Evolutionary conservation across 805 yeast species (phyloP).

Genomic region (Candida quercuum): DNA sequence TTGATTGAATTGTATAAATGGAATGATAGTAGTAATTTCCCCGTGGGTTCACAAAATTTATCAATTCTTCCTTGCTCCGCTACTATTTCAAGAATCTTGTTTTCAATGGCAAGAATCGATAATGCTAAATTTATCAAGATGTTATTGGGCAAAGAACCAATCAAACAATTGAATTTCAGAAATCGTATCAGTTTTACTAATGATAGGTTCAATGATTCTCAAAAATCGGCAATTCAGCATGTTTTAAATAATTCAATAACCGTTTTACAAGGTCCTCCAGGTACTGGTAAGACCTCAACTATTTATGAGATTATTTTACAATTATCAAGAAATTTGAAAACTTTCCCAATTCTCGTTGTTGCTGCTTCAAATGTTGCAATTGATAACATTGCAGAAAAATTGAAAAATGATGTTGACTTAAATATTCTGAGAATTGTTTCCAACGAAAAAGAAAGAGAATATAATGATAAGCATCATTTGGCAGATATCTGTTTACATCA

Average conservation of each 20-base stretch:
- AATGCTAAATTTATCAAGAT: conserved; percentile 48
- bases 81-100: conserved; percentile 56
- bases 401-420: conserved; percentile 45
- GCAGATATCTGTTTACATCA: conserved; percentile 60
- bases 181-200: conserved; percentile 46
- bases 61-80: conserved; percentile 56
- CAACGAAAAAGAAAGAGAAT: conserved; percentile 55
- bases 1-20: conserved; percentile 51
- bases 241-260: conserved; percentile 32
- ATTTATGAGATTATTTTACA: conserved; percentile 58
- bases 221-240: conserved; percentile 39
- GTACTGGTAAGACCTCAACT: conserved; percentile 76
- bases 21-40: conserved; percentile 47
- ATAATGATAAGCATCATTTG: conserved; percentile 50
- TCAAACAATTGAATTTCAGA: conserved; percentile 50
- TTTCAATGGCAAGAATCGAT: conserved; percentile 57
- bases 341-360: conserved; percentile 63
- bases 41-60: conserved; percentile 34
- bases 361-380: conserved; percentile 76
- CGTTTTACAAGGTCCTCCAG: conserved; percentile 75
- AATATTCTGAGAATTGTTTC: conserved; percentile 54
- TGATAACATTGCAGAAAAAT: conserved; percentile 70
- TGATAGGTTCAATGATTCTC: conserved; percentile 52
- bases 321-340: conserved; percentile 46
- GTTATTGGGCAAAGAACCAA: conserved; percentile 50